These are phyloP conservation scores for Punctularia strigosozonata DNA, from an alignment of 768 basidiomycete species.

Conservation along the genomic window DNA sequence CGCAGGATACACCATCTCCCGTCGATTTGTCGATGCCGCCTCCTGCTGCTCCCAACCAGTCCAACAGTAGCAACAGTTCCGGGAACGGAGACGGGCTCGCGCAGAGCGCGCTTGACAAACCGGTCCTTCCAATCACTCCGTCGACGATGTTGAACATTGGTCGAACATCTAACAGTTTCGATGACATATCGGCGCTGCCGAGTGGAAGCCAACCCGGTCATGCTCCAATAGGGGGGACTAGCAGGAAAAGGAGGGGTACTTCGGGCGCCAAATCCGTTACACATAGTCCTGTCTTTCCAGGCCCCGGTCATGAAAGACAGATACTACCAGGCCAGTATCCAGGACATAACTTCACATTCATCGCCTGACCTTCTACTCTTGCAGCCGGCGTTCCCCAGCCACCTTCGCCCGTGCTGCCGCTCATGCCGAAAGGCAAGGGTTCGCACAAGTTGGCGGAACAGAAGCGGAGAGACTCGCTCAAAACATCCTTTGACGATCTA, in stretches of 20 bases:
- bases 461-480: constrained; percentile 91
- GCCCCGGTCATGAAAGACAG: constrained; percentile 57
- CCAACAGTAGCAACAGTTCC: constrained; percentile 1
- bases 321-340: constrained; percentile 52
- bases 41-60: constrained; percentile 41
- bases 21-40: constrained; percentile 88
- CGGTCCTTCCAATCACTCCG: too few species aligned
- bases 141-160: too few species aligned
- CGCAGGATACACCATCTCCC: constrained; percentile 65
- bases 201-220: neutral
- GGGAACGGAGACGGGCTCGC: too few species aligned
- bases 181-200: neutral
- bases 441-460: constrained; percentile 97
- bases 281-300: constrained; percentile 31
- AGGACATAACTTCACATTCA: neutral
- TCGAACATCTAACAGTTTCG: neutral
- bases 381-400: constrained; percentile 5
- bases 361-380: constrained; percentile 6
- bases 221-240: neutral
- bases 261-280: constrained; percentile 26
- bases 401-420: constrained; percentile 12
- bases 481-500: constrained; percentile 84
- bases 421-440: constrained; percentile 47
- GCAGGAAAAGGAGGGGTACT: neutral
- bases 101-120: too few species aligned